phyloP scores from a whole-genome alignment of 2,329 filamentous ascomycete genomes.

The Aspergillus tamarii region DNA sequence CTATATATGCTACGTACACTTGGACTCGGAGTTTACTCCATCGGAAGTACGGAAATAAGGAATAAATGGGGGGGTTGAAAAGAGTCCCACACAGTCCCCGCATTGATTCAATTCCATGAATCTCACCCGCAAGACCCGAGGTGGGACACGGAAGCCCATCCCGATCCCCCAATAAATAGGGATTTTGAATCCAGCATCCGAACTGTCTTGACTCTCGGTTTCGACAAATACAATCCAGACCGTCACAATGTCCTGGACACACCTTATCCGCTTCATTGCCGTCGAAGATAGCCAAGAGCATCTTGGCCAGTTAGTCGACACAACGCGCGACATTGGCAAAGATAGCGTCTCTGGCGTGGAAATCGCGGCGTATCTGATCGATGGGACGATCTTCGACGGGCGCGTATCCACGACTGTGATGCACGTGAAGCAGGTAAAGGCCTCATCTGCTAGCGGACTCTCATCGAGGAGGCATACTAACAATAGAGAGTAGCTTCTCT shows the following conservation, averaged over 20 bases:
- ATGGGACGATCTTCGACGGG: constrained; percentile 34
- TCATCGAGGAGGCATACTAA: not conserved
- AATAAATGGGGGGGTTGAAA: no score
- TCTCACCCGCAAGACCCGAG: not conserved
- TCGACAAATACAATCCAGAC: not conserved
- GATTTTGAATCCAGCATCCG: not conserved
- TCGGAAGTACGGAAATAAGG: not conserved
- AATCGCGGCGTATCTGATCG: constrained; percentile 29
- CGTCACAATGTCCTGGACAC: constrained; percentile 27
- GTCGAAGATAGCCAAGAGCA: constrained; percentile 33
- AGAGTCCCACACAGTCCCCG: no score
- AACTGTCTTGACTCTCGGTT: not conserved
- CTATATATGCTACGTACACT: no score
- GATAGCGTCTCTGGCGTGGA: constrained; percentile 24
- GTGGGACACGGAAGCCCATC: not conserved
- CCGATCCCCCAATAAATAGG: not conserved
- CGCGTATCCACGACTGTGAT: constrained; percentile 27
- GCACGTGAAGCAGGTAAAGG: constrained; percentile 23
- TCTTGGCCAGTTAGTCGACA: constrained; percentile 35
- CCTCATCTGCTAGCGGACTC: not conserved
- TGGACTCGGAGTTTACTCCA: not conserved
- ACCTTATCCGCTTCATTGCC: constrained; percentile 36
- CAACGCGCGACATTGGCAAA: constrained; percentile 29
- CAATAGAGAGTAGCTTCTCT: constrained; percentile 28
- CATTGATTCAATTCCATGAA: no score